Conservation (phyloP, 768 basidiomycete species). For the Termitomyces eurrhizus region DNA sequence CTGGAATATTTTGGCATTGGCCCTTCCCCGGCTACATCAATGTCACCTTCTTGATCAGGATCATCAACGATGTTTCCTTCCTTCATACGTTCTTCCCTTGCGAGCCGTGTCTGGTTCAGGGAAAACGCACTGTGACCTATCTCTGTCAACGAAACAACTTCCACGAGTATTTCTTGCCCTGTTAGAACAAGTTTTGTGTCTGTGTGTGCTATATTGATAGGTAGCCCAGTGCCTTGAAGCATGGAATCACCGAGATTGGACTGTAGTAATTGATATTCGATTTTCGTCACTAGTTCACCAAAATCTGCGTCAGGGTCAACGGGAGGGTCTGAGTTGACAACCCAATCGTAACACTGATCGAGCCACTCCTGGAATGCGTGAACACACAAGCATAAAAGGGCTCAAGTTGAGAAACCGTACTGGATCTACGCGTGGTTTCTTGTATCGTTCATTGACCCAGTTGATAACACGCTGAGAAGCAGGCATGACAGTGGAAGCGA, state of each 20-base stretch:
- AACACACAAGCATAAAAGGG: background rate
- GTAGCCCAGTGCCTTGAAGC: conserved; percentile 65
- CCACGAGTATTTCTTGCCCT: conserved; percentile 60
- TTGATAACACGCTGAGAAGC: conserved; percentile 33
- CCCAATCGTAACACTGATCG: conserved; percentile 65
- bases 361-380: conserved; percentile 62
- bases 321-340: conserved; percentile 38
- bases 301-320: conserved; percentile 46
- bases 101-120: conserved; percentile 65
- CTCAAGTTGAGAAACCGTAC: conserved; percentile 29
- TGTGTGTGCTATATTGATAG: conserved; percentile 33
- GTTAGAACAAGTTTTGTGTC: conserved; percentile 30
- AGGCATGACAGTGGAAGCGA: conserved; percentile 21
- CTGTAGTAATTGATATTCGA: conserved; percentile 65
- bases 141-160: conserved; percentile 76
- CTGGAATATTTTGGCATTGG: conserved; percentile 81
- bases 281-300: conserved; percentile 45
- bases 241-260: conserved; percentile 75
- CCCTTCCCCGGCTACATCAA: conserved; percentile 63
- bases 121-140: conserved; percentile 81
- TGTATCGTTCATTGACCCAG: conserved; percentile 57
- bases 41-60: conserved; percentile 45
- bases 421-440: conserved; percentile 59
- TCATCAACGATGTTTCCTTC: conserved; percentile 40
- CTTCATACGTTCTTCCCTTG: conserved; percentile 59